Base-by-base conservation (phyloP, 306 rosid species). In the Elaeagnus macrophylla region DNA sequence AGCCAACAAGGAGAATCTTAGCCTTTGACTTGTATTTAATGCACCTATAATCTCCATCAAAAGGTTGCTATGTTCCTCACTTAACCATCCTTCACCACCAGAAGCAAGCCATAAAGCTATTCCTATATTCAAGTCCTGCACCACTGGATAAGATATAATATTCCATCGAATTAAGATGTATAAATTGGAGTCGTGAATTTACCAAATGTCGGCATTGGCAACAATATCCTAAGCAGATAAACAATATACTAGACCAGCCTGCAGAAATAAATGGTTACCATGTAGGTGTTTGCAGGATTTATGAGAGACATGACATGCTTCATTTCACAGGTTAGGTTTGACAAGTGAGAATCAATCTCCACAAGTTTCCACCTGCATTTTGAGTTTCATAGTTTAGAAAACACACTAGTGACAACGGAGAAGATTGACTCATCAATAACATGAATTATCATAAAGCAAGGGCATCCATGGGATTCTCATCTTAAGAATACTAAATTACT, bases 1-100 rank as follows among this genome's bases (percentile, higher is more conserved):
- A 81, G 54, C 97, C 97, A 76, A 91, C 95, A 48, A 91, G 94
- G 39, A 91, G 80, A 86, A 91, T 91, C 86, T 85, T 76, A 64
- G 96, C 88, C 61, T 67, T 65, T 7, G 96, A 86, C 86, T 69
- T 82, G 74, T 91, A 91, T 66, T 77, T 76, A 47, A 76, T 55
- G 17, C 82, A 71, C 56, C 25, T 72, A 76, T 14, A 66, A 69
- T 59, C 72, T 53, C 48, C 73, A 44, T 75, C 73, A 57, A 42
- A 72, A 62, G 66, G 72, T 61, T 65, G 57, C 37, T 52, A 65
- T 54, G 73, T 57, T 53, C 81, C 64, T 67, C 77, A 40, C 69
- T 73, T 38, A 86, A 77, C 87, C 97, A 86, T 70, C 96, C 97
- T 60, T 79, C 67, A 18, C 95, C 94, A 67, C 85, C 74, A 65